Evolutionary conservation across 768 basidiomycete genomes (phyloP).

Genomic region (Phaeotremella fagi): DNA sequence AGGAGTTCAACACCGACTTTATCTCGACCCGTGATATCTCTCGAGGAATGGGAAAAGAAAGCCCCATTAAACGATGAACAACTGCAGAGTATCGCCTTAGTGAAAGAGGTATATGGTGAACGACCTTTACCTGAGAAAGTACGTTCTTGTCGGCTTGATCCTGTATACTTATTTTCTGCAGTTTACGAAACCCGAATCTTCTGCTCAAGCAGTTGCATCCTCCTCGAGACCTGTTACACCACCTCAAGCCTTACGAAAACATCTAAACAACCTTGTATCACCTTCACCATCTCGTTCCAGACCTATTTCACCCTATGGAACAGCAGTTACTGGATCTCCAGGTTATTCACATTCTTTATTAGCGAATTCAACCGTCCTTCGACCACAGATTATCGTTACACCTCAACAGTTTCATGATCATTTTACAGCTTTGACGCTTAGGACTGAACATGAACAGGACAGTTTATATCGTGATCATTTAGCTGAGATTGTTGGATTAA

Average conservation of each 20-base stretch:
- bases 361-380: constrained; percentile 19
- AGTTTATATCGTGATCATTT: constrained; percentile 84
- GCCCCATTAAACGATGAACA: constrained; percentile 70
- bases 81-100: constrained; percentile 58
- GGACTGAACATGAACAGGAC: constrained; percentile 89
- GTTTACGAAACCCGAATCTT: constrained; percentile 14
- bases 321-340: neutral
- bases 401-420: constrained; percentile 97
- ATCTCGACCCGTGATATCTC: constrained; percentile 23
- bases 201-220: constrained; percentile 14
- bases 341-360: neutral
- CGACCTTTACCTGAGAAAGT: constrained; percentile 73
- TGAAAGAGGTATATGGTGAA: constrained; percentile 62
- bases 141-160: constrained; percentile 3
- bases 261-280: constrained; percentile 10
- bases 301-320: constrained; percentile 2
- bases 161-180: neutral
- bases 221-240: constrained; percentile 28
- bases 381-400: constrained; percentile 58
- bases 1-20: constrained; percentile 1
- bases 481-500: constrained; percentile 66
- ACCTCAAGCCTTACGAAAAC: constrained; percentile 1
- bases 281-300: constrained; percentile 10
- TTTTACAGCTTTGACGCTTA: constrained; percentile 82
- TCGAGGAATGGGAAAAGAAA: constrained; percentile 89